phyloP scores from a whole-genome alignment of 176 grass and related monocot genomes.

The Bothriochloa decipiens region DNA sequence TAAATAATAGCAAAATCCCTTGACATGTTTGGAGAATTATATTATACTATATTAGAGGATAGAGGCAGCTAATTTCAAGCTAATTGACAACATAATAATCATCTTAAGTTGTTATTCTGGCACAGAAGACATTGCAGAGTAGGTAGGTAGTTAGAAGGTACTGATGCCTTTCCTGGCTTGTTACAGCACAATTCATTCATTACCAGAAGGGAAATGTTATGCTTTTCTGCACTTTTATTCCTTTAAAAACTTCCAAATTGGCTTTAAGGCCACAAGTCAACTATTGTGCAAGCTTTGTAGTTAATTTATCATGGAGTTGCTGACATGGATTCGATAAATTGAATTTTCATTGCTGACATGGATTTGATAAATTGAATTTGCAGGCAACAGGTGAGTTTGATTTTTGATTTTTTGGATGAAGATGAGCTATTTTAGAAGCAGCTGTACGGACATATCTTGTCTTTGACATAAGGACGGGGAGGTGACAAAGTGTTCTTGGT shows the following conservation, averaged over 20 bases:
- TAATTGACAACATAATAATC: background rate
- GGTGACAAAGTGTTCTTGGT: conserved; percentile 34
- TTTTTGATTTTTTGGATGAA: conserved; percentile 59
- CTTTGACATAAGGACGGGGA: conserved; percentile 57
- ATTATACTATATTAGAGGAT: background rate
- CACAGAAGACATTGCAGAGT: background rate
- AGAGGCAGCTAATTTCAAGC: background rate
- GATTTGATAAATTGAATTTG: conserved; percentile 27
- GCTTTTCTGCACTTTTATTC: background rate
- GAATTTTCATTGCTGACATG: no score
- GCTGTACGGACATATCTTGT: conserved; percentile 46
- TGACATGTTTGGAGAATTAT: background rate
- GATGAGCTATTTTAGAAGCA: conserved; percentile 54
- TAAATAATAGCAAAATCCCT: background rate
- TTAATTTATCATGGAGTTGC: conserved; percentile 1
- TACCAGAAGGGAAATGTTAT: background rate
- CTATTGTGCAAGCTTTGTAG: background rate
- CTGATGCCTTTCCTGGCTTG: background rate
- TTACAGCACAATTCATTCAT: background rate
- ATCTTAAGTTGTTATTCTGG: background rate
- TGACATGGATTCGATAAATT: conserved; percentile 29
- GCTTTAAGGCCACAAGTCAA: background rate
- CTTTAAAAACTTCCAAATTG: background rate
- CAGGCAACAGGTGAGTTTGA: conserved; percentile 75
- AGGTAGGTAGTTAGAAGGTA: background rate